Evolutionary conservation across 179 eudicot genomes (phyloP).

Genomic region (Spinacia oleracea): DNA sequence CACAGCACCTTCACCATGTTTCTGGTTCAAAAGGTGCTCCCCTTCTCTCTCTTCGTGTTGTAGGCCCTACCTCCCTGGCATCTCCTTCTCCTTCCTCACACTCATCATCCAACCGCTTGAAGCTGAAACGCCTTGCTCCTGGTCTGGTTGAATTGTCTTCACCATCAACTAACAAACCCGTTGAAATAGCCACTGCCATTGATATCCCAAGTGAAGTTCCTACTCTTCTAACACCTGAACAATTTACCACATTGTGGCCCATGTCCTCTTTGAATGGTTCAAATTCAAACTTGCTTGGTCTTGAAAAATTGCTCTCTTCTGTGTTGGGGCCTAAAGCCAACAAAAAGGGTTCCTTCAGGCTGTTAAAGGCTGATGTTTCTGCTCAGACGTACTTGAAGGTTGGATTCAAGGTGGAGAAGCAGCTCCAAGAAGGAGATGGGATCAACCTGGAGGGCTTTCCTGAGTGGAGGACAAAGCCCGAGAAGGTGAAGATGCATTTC

Average conservation of each 20-base stretch:
- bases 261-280: constrained; percentile 69
- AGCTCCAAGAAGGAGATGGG: constrained; percentile 50
- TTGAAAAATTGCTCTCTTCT: constrained; percentile 64
- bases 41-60: constrained; percentile 84
- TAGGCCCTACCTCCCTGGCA: constrained; percentile 82
- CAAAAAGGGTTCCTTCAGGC: constrained; percentile 74
- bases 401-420: constrained; percentile 77
- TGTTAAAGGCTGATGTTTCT: constrained; percentile 81
- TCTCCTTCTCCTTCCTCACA: constrained; percentile 66
- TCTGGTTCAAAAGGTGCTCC: constrained; percentile 50
- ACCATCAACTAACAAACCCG: constrained; percentile 39
- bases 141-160: constrained; percentile 90
- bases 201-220: constrained; percentile 65
- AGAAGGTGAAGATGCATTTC: constrained; percentile 67
- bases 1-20: constrained; percentile 63
- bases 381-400: constrained; percentile 81
- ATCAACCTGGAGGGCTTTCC: constrained; percentile 43
- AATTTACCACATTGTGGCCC: constrained; percentile 80
- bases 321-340: constrained; percentile 72
- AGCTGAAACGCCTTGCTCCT: constrained; percentile 90
- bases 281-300: constrained; percentile 70
- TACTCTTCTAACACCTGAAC: constrained; percentile 65
- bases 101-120: constrained; percentile 56
- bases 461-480: constrained; percentile 80
- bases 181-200: constrained; percentile 37